phyloP scores from a whole-genome alignment of 2,329 filamentous ascomycete species.

The Cordyceps fumosorosea region DNA sequence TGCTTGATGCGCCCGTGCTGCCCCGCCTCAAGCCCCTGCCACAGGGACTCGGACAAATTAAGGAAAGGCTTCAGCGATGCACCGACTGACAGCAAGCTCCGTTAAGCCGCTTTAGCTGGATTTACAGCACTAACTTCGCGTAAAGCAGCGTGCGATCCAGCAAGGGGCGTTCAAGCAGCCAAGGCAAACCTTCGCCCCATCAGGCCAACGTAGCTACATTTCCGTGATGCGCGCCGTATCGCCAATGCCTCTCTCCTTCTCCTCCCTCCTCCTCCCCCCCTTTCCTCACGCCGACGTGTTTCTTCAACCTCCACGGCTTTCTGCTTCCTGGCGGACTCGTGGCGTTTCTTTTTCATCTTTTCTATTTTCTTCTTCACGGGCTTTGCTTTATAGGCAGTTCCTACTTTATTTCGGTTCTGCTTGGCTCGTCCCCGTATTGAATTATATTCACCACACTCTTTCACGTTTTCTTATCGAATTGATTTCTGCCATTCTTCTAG shows the following conservation, averaged over 20 bases:
- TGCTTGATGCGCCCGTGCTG: neutral
- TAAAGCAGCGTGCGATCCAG: neutral
- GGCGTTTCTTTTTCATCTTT: constrained; percentile 15
- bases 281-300: constrained; percentile 11
- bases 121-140: no score
- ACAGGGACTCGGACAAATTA: neutral
- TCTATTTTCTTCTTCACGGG: constrained; percentile 8
- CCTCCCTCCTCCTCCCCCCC: constrained; percentile 1
- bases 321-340: constrained; percentile 4
- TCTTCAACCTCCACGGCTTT: constrained; percentile 6
- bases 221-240: constrained; percentile 20
- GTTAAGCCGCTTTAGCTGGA: neutral
- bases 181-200: constrained; percentile 17
- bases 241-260: constrained; percentile 16
- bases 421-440: neutral
- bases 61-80: constrained; percentile 1
- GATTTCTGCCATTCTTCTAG: neutral
- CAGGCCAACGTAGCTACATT: constrained; percentile 35
- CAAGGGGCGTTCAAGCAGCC: neutral
- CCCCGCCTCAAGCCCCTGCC: neutral
- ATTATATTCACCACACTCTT: constrained; percentile 19
- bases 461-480: constrained; percentile 10
- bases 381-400: constrained; percentile 13
- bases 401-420: constrained; percentile 15
- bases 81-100: neutral